phyloP scores from a whole-genome alignment of 306 rosid species.

The Sophora flavescens region DNA sequence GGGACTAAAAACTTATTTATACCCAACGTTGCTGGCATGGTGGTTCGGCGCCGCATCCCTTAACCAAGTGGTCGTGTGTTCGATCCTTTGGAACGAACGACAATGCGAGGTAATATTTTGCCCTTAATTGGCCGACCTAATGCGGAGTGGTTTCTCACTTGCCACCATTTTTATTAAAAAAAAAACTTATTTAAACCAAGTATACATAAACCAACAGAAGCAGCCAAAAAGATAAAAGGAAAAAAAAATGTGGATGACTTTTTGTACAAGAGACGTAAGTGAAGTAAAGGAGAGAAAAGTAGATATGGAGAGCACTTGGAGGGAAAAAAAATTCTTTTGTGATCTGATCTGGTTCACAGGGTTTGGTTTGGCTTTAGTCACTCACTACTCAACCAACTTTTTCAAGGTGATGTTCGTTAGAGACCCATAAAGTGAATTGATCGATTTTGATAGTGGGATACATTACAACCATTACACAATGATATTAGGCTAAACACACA shows the following conservation, averaged over 20 bases:
- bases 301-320: constrained; percentile 39
- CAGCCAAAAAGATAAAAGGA: background rate
- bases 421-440: constrained; percentile 43
- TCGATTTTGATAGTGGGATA: constrained; percentile 27
- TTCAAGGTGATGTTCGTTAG: constrained; percentile 51
- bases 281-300: constrained; percentile 43
- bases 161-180: too few relatives aligned
- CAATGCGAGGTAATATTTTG: too few relatives aligned
- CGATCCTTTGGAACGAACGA: too few relatives aligned
- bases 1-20: too few relatives aligned
- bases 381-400: constrained; percentile 57
- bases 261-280: constrained; percentile 74
- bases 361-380: constrained; percentile 48
- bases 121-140: too few relatives aligned
- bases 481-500: constrained; percentile 45
- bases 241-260: constrained; percentile 50
- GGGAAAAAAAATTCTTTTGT: constrained; percentile 51
- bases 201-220: background rate
- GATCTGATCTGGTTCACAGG: constrained; percentile 35
- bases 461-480: background rate
- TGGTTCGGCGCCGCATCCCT: too few relatives aligned
- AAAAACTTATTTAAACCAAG: background rate
- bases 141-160: too few relatives aligned
- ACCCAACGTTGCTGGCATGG: too few relatives aligned
- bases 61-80: too few relatives aligned